Base-by-base conservation (phyloP, 2,329 filamentous ascomycete genomes). In the Davidsoniella eucalypti region DNA sequence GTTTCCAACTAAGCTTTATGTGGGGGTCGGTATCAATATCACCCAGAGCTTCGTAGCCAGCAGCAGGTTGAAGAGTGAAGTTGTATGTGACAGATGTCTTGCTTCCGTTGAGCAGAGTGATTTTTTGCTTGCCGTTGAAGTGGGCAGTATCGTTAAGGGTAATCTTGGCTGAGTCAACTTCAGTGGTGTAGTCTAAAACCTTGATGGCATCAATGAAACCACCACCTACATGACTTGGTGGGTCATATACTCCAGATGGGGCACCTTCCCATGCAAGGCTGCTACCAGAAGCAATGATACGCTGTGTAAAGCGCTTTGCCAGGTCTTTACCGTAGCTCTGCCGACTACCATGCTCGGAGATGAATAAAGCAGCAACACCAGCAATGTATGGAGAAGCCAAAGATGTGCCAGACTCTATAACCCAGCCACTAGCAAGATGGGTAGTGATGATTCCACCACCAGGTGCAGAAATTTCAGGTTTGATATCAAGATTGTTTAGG, bases 331-430 rank as follows among this genome's bases (percentile, higher is more conserved):
- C 43, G 5, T 51, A 40, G 2, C 60, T 53, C 48, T 60, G 58
- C 12, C 67, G 63, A 1, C 68, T 67, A 2, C n/a, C n/a, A n/a
- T n/a, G n/a, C n/a, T n/a, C n/a, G n/a, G n/a, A n/a, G n/a, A n/a
- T n/a, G n/a, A n/a, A 71, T 25, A 72, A 58, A 5, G 67, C 69
- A 2, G 68, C 69, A 17, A 71, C 61, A 12, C 71, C 73, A 37
- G 72, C 71, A 25, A 73, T 63, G 52, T 73, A 73, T 0, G 73
- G 73, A 5, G 68, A 68, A 0, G 72, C 68, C 73, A 78, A 76
- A 1, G 71, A 75, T 0, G 74, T 77, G 44, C 74, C 75, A 41
- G 65, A 69, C 50, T 71, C 61, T 49, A 71, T 61, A 12, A 64
- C 65, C 54, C 72, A 77, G 9, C 52, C 55, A 21, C 6, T 5